phyloP scores from a whole-genome alignment of 2,329 filamentous ascomycete genomes.

The Stemphylium vesicarium region DNA sequence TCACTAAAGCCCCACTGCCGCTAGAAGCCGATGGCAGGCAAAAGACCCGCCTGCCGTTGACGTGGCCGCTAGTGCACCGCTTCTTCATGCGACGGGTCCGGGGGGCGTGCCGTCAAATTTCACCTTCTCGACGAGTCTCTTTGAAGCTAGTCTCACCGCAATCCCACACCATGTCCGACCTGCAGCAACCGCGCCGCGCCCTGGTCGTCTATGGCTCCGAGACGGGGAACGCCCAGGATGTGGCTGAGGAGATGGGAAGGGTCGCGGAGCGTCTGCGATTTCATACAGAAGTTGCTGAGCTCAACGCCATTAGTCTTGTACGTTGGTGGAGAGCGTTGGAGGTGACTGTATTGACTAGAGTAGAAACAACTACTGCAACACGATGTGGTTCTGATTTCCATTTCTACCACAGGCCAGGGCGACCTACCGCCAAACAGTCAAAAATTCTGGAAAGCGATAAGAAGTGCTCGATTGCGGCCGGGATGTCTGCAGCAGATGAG shows the following conservation, averaged over 20 bases:
- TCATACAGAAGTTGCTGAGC: slow-evolving; percentile 73
- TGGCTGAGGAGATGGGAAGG: slow-evolving; percentile 82
- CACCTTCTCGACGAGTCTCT: slow-evolving; percentile 9
- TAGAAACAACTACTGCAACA: slow-evolving; percentile 54
- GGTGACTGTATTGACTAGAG: slow-evolving; percentile 11
- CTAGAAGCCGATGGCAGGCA: slow-evolving; percentile 26
- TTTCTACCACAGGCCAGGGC: slow-evolving; percentile 94
- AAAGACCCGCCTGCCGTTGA: slow-evolving; percentile 33
- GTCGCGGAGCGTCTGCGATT: slow-evolving; percentile 81
- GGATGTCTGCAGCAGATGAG: slow-evolving; percentile 70
- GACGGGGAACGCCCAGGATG: slow-evolving; percentile 91
- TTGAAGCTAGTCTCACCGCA: slow-evolving; percentile 30
- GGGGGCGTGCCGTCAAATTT: slow-evolving; percentile 27
- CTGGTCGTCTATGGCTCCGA: slow-evolving; percentile 92
- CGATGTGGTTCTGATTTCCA: slow-evolving; percentile 74
- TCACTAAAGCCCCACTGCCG: slow-evolving; percentile 20
- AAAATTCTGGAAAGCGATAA: slow-evolving; percentile 82
- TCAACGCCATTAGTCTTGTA: slow-evolving; percentile 79
- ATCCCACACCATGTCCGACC: not conserved
- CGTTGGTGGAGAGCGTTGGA: slow-evolving; percentile 42
- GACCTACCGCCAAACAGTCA: slow-evolving; percentile 86
- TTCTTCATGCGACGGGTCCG: slow-evolving; percentile 21
- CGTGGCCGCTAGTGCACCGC: slow-evolving; percentile 39
- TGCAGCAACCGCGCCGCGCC: slow-evolving; percentile 51
- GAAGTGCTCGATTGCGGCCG: slow-evolving; percentile 77